Base-by-base conservation (phyloP, 2,329 filamentous ascomycete species). In the Sclerotinia subarctica region DNA sequence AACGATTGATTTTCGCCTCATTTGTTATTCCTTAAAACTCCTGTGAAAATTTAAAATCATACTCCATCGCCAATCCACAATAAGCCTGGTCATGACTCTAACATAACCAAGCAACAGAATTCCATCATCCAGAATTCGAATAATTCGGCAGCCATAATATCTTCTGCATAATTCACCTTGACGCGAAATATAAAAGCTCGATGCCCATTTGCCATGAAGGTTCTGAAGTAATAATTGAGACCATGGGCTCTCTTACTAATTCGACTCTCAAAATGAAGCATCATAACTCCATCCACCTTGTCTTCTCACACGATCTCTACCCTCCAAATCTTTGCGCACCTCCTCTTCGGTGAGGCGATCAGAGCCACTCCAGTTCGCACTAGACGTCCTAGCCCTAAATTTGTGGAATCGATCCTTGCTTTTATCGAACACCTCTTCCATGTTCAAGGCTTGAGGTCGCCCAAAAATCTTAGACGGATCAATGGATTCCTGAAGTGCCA, bases 381-480 rank as follows among this genome's bases (percentile, higher is more conserved):
- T 97, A 74, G 92, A 96, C 6, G 94, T 97, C 67, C 95, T 86
- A 64, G 92, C 89, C 24, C 96, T 88, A 84, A 97, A 98, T 76
- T 93, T 92, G 82, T 92, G 91, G 78, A 91, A 88, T 72, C 90
- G 83, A 67, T 94, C 93, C 78, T 93, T 93, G 79, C 91, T 94
- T 78, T 93, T 92, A 79, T 86, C 90, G 80, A 99, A 99, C 44
- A 97, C 93, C 77, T 98, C 94, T 76, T 99, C 96, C 90, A 99
- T 95, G 76, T 93, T 92, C 72, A 99, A 83, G 17, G 93, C 92
- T 15, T 86, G 89, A 32, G 96, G 93, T 0, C 92, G 91, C 0
- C 95, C 95, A 76, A 99, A 99, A 65, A 99, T 91, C 49, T 86
- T 82, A 75, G 92, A 87, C 0, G 93, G 92, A 75, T 99, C 93